These are phyloP conservation scores for Dictyostelium purpureum DNA, from an alignment of 78 protist species.

Conservation along the genomic window DNA sequence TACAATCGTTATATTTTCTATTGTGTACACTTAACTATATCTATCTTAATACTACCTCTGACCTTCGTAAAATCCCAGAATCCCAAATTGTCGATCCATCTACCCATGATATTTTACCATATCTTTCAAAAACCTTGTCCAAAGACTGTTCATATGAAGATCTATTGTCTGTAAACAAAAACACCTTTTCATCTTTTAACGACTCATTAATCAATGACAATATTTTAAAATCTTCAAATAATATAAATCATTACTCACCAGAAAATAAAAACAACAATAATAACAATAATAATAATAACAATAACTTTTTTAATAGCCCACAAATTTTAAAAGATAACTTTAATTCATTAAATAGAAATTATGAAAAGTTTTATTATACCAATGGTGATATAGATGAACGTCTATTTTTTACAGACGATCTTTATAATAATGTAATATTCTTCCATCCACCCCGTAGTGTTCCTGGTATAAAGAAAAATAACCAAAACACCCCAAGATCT, in stretches of 20 bases:
- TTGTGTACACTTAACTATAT: conserved; percentile 32
- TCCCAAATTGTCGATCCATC: background rate
- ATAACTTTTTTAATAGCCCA: background rate
- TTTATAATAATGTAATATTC: background rate
- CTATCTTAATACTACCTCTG: conserved; percentile 10
- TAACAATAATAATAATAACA: background rate
- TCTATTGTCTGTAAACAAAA: background rate
- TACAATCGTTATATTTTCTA: conserved; percentile 26
- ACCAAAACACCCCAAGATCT: background rate
- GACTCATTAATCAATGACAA: background rate
- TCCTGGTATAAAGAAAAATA: background rate
- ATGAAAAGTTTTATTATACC: conserved; percentile 48
- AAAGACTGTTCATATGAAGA: background rate
- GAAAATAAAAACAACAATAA: background rate
- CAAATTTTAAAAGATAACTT: background rate
- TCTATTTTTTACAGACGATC: conserved; percentile 24
- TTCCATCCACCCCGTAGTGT: background rate
- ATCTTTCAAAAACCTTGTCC: background rate
- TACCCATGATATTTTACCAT: background rate
- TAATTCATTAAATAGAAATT: conserved; percentile 17
- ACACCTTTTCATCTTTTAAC: background rate
- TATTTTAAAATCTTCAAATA: background rate
- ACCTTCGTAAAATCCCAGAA: background rate
- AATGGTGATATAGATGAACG: conserved; percentile 78
- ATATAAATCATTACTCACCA: background rate